Base-by-base conservation (phyloP, 1,139 yeast species). In the Magnusiomyces suaveolens region DNA sequence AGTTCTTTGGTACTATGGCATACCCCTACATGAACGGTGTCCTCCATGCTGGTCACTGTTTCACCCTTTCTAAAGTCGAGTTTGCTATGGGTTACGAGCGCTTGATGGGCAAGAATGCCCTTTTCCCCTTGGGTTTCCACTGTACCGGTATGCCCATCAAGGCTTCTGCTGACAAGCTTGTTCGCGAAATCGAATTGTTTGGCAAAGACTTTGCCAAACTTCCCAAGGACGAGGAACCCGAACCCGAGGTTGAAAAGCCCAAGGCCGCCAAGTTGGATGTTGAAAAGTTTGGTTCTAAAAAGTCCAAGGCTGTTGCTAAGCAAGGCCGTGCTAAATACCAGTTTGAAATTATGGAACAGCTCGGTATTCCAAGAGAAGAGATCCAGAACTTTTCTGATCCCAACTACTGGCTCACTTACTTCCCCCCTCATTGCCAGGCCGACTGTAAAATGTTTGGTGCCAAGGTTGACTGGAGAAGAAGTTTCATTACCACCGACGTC, bases 1-100 rank as follows among this genome's bases (percentile, higher is more conserved):
- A 94, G 72, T 86, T 78, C 72, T 85, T 88, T 75, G 81, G 88
- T 24, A 84, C 96, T 52, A 90, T 94, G 97, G 98, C 98, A 14
- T 94, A 87, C 68, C 99, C 99, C 46, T 94, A 94, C 74, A 92
- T 92, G 97, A 94, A 94, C 71, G 99, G 99, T 75, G 92, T 88
- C 55, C 78, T 94, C 62, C 99, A 94, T 66, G 97, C 96, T 52
- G 99, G 99, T 55, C 99, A 94, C 71, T 82, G 90, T 63, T 94
- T 92, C 75, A 92, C 98, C 46, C 77, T 92, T 63, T 88, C 97
- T 57, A 94, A 94, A 73, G 95, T 83, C 53, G 99, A 94, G 71
- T 94, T 86, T 70, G 86, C 94, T 54, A 78, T 87, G 56, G 97
- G 98, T 56, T 94, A 85, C 67, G 96, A 92, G 73, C 83, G 97